Evolutionary conservation across 1,284 basidiomycete genomes (phyloP).

Genomic region (Somion occarium): DNA sequence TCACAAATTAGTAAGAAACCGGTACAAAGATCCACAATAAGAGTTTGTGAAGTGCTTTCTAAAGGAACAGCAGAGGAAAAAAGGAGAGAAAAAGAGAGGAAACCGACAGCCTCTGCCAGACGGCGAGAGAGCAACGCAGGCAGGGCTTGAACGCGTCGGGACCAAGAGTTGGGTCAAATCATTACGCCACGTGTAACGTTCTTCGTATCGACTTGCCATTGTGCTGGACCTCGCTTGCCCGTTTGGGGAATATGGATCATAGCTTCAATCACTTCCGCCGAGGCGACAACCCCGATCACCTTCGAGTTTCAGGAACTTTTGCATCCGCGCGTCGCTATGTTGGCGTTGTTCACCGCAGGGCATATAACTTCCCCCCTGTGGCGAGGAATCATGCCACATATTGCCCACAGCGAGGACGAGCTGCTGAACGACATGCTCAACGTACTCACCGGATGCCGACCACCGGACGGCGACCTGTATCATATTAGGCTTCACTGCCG

Average conservation of each 20-base stretch:
- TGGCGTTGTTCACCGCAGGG: not conserved
- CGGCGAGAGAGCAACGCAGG: not conserved
- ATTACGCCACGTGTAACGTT: slow-evolving; percentile 26
- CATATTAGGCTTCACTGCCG: not conserved
- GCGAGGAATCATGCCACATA: not conserved
- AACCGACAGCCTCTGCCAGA: not conserved
- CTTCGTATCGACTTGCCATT: slow-evolving; percentile 17
- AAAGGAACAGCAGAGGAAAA: slow-evolving; percentile 8
- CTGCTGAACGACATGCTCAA: not conserved
- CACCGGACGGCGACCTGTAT: not conserved
- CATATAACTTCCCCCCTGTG: not conserved
- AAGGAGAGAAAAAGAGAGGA: not conserved
- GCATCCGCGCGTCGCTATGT: slow-evolving; percentile 9
- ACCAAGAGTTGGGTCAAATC: slow-evolving; percentile 12
- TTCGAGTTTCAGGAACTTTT: not conserved
- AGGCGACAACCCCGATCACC: slow-evolving; percentile 5
- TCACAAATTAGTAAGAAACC: slow-evolving; percentile 15
- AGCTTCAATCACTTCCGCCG: slow-evolving; percentile 6
- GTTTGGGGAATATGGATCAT: slow-evolving; percentile 9
- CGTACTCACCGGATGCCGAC: not conserved
- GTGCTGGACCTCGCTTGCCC: slow-evolving; percentile 15
- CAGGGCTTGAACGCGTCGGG: slow-evolving; percentile 11
- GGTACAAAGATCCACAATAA: not conserved
- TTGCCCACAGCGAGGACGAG: not conserved
- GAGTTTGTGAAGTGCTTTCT: not conserved